These are phyloP conservation scores for Trifolium pratense DNA, from an alignment of 306 rosid genomes.

Conservation along the genomic window DNA sequence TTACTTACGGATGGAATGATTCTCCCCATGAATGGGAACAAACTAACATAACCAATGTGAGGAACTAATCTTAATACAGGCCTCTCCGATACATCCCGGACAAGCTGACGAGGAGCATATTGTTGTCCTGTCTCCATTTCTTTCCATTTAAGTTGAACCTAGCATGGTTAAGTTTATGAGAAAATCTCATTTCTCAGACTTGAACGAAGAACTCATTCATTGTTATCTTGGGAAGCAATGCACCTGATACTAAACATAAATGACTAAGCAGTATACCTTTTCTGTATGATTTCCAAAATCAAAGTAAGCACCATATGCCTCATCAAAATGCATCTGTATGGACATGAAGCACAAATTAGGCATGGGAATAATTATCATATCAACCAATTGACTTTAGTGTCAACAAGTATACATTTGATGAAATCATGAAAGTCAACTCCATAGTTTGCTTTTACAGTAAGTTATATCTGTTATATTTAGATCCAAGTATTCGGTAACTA, in stretches of 20 bases:
- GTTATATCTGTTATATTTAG: conserved; percentile 27
- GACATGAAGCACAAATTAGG: conserved; percentile 48
- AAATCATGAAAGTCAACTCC: background rate
- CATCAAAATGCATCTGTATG: conserved; percentile 86
- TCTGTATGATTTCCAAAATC: conserved; percentile 97
- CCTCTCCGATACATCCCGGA: conserved; percentile 66
- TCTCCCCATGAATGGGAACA: conserved; percentile 85
- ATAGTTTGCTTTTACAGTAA: conserved; percentile 25
- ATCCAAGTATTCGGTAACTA: conserved; percentile 25
- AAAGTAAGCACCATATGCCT: conserved; percentile 73
- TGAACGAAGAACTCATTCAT: conserved; percentile 13
- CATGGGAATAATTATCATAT: conserved; percentile 20
- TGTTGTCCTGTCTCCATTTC: conserved; percentile 54
- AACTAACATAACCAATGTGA: conserved; percentile 81
- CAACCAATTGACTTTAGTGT: conserved; percentile 14
- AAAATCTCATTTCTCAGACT: conserved; percentile 35
- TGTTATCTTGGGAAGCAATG: conserved; percentile 24
- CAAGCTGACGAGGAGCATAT: conserved; percentile 64
- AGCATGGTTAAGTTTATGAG: conserved; percentile 33
- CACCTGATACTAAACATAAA: conserved; percentile 18
- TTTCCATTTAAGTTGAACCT: conserved; percentile 88
- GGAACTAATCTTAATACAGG: conserved; percentile 84
- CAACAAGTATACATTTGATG: conserved; percentile 22
- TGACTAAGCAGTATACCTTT: conserved; percentile 58
- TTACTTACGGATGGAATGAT: conserved; percentile 85